Evolutionary conservation across 768 basidiomycete genomes (phyloP).

Genomic region (Lentinula detonsa): DNA sequence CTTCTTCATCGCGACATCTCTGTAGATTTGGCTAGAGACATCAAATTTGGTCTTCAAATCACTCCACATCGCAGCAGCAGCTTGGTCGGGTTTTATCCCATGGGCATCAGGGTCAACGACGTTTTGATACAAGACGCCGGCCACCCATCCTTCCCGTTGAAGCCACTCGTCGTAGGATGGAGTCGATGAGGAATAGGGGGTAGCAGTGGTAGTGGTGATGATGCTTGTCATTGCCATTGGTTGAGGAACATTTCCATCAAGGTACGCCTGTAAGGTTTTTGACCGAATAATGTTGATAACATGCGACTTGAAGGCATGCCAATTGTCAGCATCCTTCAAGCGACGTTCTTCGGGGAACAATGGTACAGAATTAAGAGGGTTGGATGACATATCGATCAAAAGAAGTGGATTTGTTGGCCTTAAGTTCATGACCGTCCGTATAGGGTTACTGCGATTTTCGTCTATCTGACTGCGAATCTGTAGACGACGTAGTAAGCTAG

Average conservation of each 20-base stretch:
- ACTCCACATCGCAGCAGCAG: neutral
- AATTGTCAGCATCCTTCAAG: neutral
- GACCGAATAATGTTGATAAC: neutral
- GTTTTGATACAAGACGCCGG: too few species aligned
- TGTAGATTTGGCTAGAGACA: neutral
- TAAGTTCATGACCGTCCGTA: neutral
- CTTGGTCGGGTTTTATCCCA: too few species aligned
- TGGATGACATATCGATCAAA: too few species aligned
- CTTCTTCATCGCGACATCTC: neutral
- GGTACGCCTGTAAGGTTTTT: neutral
- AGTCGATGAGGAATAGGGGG: neutral
- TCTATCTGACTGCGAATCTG: neutral
- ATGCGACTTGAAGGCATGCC: neutral
- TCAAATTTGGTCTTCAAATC: neutral
- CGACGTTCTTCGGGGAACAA: too few species aligned
- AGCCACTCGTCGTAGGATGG: neutral
- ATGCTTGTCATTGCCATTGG: neutral
- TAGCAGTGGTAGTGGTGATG: neutral
- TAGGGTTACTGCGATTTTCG: neutral
- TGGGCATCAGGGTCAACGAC: too few species aligned
- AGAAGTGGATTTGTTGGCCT: too few species aligned
- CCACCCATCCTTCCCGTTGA: neutral
- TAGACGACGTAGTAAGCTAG: neutral
- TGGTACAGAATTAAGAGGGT: too few species aligned
- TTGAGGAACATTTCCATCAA: neutral